Percentiles rank a stretch among this genome's conserved stretches.
Evolutionary conservation across 352 stramenopile species (phyloP).

Genomic region (Pythium aristosporum): DNA sequence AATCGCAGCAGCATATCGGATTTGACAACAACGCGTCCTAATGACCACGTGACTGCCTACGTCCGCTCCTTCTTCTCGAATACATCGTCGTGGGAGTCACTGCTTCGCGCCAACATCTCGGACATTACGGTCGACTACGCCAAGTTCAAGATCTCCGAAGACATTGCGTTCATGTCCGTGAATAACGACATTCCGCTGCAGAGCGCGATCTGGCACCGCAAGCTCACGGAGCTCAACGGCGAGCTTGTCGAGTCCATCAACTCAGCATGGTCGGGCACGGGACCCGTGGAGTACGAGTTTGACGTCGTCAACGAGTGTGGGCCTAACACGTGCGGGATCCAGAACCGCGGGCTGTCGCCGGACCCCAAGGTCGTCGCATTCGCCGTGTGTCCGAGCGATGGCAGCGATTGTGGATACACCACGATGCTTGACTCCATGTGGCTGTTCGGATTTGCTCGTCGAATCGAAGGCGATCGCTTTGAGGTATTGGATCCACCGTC

Average conservation of each 20-base stretch:
- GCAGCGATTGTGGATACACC: background rate
- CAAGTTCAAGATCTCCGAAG: background rate
- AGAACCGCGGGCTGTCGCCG: constrained; percentile 7
- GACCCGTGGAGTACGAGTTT: constrained; percentile 15
- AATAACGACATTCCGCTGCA: constrained; percentile 12
- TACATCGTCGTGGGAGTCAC: background rate
- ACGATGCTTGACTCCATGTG: background rate
- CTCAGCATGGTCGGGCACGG: constrained; percentile 4
- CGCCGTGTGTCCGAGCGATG: constrained; percentile 5
- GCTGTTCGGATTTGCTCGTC: constrained; percentile 16
- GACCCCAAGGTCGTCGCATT: constrained; percentile 17
- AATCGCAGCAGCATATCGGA: background rate
- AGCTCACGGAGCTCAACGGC: constrained; percentile 1
- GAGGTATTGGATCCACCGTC: background rate
- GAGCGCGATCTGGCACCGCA: constrained; percentile 11
- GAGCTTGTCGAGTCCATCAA: background rate
- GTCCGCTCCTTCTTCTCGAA: constrained; percentile 6
- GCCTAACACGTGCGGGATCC: constrained; percentile 7
- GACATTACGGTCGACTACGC: constrained; percentile 12
- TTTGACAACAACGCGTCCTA: background rate
- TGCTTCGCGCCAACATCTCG: constrained; percentile 6
- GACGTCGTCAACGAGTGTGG: constrained; percentile 18
- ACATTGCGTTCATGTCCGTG: constrained; percentile 8
- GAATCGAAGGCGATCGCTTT: constrained; percentile 7
- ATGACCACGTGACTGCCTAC: background rate